A percentile compares a stretch with the other conserved stretches of the same genome.
Conservation (phyloP, 192 early-diverging fungal species). For the Coemansia sp. region DNA sequence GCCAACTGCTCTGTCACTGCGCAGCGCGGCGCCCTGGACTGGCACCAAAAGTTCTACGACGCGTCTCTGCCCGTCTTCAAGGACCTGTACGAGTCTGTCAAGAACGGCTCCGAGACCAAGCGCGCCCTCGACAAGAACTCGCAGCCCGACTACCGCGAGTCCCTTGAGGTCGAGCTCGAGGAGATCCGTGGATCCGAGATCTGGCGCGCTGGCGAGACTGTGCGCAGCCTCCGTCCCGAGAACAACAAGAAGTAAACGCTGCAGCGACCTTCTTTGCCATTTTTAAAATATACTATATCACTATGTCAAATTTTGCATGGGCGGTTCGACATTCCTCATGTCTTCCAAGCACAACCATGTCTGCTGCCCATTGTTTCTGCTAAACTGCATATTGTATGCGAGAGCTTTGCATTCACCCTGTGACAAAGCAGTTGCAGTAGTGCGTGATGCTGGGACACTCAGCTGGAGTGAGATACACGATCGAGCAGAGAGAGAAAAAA, state of each 20-base stretch:
- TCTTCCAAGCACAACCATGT: background rate
- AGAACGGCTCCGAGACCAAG: slow-evolving; percentile 83
- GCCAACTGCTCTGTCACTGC: slow-evolving; percentile 97
- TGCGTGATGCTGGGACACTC: background rate
- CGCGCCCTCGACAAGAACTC: slow-evolving; percentile 86
- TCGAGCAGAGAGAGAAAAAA: background rate
- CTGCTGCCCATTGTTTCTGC: background rate
- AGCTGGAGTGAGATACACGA: background rate
- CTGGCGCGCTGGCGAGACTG: slow-evolving; percentile 88
- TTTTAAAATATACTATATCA: too few relatives aligned
- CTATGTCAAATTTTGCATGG: too few relatives aligned
- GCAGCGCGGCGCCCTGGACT: slow-evolving; percentile 94
- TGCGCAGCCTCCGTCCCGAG: slow-evolving; percentile 86
- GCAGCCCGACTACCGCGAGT: slow-evolving; percentile 86
- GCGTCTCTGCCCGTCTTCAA: slow-evolving; percentile 93
- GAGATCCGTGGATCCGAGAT: slow-evolving; percentile 90
- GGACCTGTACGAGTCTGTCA: slow-evolving; percentile 82
- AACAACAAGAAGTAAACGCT: slow-evolving; percentile 58
- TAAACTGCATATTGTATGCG: background rate
- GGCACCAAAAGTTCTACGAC: slow-evolving; percentile 91
- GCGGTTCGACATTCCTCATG: background rate
- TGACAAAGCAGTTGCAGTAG: background rate
- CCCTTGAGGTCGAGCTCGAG: slow-evolving; percentile 85
- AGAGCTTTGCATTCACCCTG: background rate
- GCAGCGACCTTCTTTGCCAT: too few relatives aligned